Conservation (phyloP, 768 basidiomycete genomes). For the Lactifluus piperatus region DNA sequence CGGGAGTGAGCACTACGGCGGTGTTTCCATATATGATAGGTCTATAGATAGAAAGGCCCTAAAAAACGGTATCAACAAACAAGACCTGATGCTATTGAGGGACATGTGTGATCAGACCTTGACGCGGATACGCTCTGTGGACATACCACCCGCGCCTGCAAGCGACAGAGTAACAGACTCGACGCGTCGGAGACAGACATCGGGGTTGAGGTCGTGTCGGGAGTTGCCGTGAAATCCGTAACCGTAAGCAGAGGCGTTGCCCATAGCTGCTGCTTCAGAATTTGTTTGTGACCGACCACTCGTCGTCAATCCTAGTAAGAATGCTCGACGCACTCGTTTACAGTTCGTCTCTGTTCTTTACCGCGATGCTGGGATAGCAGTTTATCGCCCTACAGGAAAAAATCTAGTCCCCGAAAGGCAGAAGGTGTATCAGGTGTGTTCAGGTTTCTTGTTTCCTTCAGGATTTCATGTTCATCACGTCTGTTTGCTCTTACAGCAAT, state of each 20-base stretch:
- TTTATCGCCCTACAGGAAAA: slow-evolving; percentile 36
- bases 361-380: not conserved
- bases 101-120: slow-evolving; percentile 42
- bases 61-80: slow-evolving; percentile 9
- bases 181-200: not conserved
- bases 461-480: not conserved
- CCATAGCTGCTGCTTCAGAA: no score
- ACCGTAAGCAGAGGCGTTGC: no score
- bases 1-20: slow-evolving; percentile 63
- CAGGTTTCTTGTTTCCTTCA: not conserved
- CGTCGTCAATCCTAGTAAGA: no score
- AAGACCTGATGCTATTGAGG: not conserved
- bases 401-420: slow-evolving; percentile 62
- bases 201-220: not conserved
- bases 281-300: no score
- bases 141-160: slow-evolving; percentile 27
- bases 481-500: slow-evolving; percentile 23
- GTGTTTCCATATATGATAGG: slow-evolving; percentile 96
- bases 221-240: not conserved
- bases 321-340: slow-evolving; percentile 60
- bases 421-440: slow-evolving; percentile 52
- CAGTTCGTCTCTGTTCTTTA: slow-evolving; percentile 35
- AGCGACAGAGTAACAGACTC: no score
- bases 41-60: slow-evolving; percentile 84
- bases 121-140: slow-evolving; percentile 69